A percentile compares a stretch with the other conserved stretches of the same genome.
phyloP scores from a whole-genome alignment of 441 rosid genomes.

The Pelargonium citronellum region DNA sequence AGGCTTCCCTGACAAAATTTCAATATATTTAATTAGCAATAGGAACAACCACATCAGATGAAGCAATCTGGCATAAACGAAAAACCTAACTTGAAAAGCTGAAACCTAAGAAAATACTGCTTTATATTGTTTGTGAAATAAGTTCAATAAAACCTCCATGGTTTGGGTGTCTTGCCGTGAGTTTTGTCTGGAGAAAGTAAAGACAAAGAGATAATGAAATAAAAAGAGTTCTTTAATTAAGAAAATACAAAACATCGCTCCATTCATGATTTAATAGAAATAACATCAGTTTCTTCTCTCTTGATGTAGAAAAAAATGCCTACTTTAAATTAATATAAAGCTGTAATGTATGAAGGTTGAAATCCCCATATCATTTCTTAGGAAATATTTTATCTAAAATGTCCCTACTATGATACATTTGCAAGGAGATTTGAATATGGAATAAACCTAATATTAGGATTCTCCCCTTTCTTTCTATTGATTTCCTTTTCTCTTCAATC shows the following conservation, averaged over 20 bases:
- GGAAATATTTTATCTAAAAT: no score
- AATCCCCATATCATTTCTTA: no score
- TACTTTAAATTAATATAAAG: background rate
- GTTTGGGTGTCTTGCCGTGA: background rate
- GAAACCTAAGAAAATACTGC: background rate
- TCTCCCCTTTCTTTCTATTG: no score
- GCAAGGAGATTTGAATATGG: no score
- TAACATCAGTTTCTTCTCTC: background rate
- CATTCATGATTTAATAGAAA: background rate
- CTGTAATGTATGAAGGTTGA: background rate
- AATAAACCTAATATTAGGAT: no score
- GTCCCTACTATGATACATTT: no score
- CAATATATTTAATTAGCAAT: background rate
- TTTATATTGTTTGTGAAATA: no score
- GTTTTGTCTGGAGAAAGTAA: background rate
- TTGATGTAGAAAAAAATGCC: background rate
- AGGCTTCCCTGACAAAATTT: conserved; percentile 53
- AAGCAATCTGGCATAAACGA: background rate
- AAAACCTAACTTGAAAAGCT: background rate
- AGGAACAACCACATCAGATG: background rate
- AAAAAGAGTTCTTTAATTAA: background rate
- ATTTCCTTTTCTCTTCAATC: no score
- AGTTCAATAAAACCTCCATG: background rate
- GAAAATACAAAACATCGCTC: background rate
- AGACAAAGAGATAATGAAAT: background rate